Evolutionary conservation across 257 asterid species (phyloP).

Genomic region (Oldenlandia corymbosa): DNA sequence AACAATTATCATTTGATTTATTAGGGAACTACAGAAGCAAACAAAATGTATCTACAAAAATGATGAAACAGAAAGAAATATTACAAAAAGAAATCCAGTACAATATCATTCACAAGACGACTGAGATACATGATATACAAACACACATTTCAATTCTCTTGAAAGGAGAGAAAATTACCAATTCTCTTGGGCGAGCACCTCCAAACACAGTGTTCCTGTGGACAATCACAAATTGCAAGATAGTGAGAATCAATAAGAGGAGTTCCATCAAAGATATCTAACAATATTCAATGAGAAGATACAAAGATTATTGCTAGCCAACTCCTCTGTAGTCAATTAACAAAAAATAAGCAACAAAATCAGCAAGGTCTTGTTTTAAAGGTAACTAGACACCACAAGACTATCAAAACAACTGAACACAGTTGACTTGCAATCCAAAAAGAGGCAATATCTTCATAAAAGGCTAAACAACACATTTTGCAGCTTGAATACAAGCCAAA

Average conservation of each 20-base stretch:
- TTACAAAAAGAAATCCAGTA: neutral
- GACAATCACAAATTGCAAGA: conserved; percentile 24
- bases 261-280: conserved; percentile 12
- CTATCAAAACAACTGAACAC: neutral
- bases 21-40: neutral
- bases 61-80: no score
- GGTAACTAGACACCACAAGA: neutral
- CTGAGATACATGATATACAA: no score
- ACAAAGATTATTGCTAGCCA: neutral
- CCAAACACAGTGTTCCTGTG: conserved; percentile 70
- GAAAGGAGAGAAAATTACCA: conserved; percentile 40
- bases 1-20: neutral
- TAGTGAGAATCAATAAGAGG: conserved; percentile 22
- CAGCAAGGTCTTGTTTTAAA: neutral
- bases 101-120: neutral
- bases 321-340: neutral
- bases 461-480: neutral
- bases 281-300: conserved; percentile 3
- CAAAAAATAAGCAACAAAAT: no score
- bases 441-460: no score
- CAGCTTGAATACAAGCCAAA: no score
- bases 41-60: neutral
- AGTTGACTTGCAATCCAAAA: neutral
- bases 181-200: conserved; percentile 79
- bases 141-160: neutral